Conservation (phyloP, 2,329 filamentous ascomycete species). For the Alternaria tenuissima region DNA sequence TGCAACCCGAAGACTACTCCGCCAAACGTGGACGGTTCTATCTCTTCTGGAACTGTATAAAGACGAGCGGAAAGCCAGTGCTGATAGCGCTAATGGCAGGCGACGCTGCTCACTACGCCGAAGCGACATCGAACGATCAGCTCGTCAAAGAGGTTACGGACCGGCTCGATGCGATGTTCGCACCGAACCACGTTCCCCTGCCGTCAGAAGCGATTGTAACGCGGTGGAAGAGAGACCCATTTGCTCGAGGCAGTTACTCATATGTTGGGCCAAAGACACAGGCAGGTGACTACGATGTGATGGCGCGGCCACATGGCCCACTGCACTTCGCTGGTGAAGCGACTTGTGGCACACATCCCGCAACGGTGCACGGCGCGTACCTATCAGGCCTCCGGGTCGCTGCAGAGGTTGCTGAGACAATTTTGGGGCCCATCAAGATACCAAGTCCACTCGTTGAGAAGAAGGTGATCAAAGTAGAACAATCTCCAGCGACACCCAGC, state of each 20-base stretch:
- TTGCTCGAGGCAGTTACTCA: constrained; percentile 94
- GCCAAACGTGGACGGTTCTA: constrained; percentile 89
- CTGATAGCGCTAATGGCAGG: constrained; percentile 95
- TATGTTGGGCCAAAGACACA: constrained; percentile 85
- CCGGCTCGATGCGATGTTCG: constrained; percentile 80
- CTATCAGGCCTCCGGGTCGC: constrained; percentile 90
- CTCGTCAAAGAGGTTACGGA: constrained; percentile 82
- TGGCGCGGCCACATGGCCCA: constrained; percentile 85
- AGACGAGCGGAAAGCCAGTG: constrained; percentile 84
- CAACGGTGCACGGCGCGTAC: constrained; percentile 96
- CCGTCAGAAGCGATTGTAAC: constrained; percentile 90
- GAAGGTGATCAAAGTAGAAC: constrained; percentile 54
- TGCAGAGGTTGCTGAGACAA: constrained; percentile 79
- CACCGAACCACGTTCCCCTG: constrained; percentile 67
- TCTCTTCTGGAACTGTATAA: constrained; percentile 95
- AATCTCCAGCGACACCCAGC: constrained; percentile 18
- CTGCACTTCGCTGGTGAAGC: constrained; percentile 96
- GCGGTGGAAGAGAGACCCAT: constrained; percentile 88
- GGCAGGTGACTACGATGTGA: constrained; percentile 88
- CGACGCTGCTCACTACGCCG: constrained; percentile 88
- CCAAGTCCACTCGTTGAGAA: constrained; percentile 76
- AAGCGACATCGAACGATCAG: constrained; percentile 75
- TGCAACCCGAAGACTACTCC: constrained; percentile 81
- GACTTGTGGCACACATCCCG: constrained; percentile 93
- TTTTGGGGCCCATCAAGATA: constrained; percentile 82